Evolutionary conservation across 2,329 filamentous ascomycete species (phyloP), one percentile per base, ranked within the genome.

Genomic region (Monosporascus sp.): DNA sequence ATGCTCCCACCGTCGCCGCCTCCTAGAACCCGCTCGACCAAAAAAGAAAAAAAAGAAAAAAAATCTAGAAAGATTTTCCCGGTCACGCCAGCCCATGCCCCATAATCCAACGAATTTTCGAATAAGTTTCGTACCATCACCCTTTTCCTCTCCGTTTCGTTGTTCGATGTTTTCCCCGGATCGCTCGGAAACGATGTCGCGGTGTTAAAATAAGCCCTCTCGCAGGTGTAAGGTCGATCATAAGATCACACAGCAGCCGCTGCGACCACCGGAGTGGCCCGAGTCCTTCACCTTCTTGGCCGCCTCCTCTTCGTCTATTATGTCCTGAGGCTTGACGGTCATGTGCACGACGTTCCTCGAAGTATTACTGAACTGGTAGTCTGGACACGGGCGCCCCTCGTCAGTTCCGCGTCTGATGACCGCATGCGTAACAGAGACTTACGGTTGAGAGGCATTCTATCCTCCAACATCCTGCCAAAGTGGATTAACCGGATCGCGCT

Each of bases 401-500:
- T 27, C 51, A 47, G 25, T 25, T 22, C 25, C 15, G 31, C 31
- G 9, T 14, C 9, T 35, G 14, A 35, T 35, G 31, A 14, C 31
- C 5, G 31, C 31, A 5, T 35, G 9, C 31, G 11, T 7, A 20
- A 36, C 11, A 22, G 43, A 38, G 22, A 73, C 81, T 66, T 80
- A 96, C 92, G 91, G 75, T 85, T 91, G 57, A 97, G 72, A 59
- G 83, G 83, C 54, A 88, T 83, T 72, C 96, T 96, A 65, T 97
- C 93, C 62, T 96, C 91, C 60, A 97, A 74, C 69, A 97, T 76
- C 67, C 93, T 90, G 50, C 93, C 93, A 71, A 96, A 94, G 58
- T 90, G 89, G 65, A 97, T 97, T 63, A 97, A 74, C 49, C 93
- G 81, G 75, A 97, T 97, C 57, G 87, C 89, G 65, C 86, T 93